phyloP scores from a whole-genome alignment of 2,329 filamentous ascomycete genomes.

The Curvularia lunata region DNA sequence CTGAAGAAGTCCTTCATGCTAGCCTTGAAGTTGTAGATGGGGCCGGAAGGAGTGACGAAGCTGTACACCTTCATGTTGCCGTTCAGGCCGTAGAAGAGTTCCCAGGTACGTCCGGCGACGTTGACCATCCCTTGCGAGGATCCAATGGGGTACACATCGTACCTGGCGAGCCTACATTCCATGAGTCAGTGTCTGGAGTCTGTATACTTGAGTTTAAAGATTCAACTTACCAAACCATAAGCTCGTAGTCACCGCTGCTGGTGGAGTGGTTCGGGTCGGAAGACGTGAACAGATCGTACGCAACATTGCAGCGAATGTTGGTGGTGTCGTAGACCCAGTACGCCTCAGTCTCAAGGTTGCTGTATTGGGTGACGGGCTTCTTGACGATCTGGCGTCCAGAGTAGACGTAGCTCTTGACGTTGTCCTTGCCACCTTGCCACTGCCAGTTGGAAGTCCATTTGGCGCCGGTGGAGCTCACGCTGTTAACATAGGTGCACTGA shows the following conservation, averaged over 20 bases:
- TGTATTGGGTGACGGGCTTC: conserved; percentile 27
- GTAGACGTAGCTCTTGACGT: conserved; percentile 36
- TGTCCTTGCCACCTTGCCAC: conserved; percentile 30
- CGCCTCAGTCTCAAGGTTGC: conserved; percentile 27
- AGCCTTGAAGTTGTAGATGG: conserved; percentile 59
- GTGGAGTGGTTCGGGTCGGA: conserved; percentile 28
- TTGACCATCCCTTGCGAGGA: conserved; percentile 37
- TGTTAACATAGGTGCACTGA: conserved; percentile 31
- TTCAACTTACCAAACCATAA: conserved; percentile 33
- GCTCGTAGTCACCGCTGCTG: conserved; percentile 35
- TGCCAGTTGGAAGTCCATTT: conserved; percentile 27
- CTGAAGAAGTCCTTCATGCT: conserved; percentile 64
- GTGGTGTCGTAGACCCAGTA: conserved; percentile 30
- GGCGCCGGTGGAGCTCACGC: conserved; percentile 22
- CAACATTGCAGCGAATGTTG: conserved; percentile 31
- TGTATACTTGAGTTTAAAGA: neutral
- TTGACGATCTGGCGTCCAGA: conserved; percentile 26
- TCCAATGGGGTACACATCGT: conserved; percentile 28
- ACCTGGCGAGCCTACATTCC: conserved; percentile 23
- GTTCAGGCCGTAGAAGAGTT: conserved; percentile 65
- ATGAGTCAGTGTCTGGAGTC: neutral
- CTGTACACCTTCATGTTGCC: conserved; percentile 66
- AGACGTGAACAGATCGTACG: conserved; percentile 37
- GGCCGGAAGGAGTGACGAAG: conserved; percentile 54
- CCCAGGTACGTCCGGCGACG: conserved; percentile 60